A percentile compares a stretch with the other conserved stretches of the same genome.
These are phyloP conservation scores for Tylopilus sp. DNA, from an alignment of 1,284 basidiomycete species.

Conservation along the genomic window DNA sequence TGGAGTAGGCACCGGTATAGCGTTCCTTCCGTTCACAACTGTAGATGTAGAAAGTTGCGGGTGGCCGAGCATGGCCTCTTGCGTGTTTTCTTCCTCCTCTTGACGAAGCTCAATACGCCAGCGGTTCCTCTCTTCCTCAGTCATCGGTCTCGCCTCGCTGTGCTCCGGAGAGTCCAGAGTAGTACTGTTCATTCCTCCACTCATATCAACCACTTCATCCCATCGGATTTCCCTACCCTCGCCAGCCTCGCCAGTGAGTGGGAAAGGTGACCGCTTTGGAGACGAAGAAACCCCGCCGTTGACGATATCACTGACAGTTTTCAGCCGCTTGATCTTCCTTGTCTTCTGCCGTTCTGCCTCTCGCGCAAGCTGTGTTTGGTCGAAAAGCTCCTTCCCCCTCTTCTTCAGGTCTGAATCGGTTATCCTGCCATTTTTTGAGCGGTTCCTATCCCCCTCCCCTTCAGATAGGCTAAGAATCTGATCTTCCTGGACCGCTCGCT, in stretches of 20 bases:
- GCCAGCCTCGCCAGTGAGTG: not conserved
- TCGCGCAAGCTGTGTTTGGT: slow-evolving; percentile 23
- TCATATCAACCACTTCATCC: slow-evolving; percentile 35
- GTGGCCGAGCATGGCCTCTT: slow-evolving; percentile 36
- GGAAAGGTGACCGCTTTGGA: not conserved
- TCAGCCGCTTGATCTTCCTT: slow-evolving; percentile 26
- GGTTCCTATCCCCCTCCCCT: slow-evolving; percentile 1
- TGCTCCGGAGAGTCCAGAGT: slow-evolving; percentile 41
- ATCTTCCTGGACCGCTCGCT: slow-evolving; percentile 19
- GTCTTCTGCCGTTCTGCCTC: slow-evolving; percentile 21
- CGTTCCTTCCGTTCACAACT: not conserved
- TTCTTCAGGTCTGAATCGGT: slow-evolving; percentile 37
- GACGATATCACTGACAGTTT: slow-evolving; percentile 25
- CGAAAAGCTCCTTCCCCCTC: slow-evolving; percentile 35
- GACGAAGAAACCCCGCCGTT: slow-evolving; percentile 11
- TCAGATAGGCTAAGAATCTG: slow-evolving; percentile 21
- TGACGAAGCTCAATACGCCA: slow-evolving; percentile 38
- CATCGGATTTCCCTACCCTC: not conserved
- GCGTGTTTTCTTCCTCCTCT: slow-evolving; percentile 45
- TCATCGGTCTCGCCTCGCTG: slow-evolving; percentile 16
- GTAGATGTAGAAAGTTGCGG: not conserved
- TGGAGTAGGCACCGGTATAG: slow-evolving; percentile 10
- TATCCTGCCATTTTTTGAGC: not conserved
- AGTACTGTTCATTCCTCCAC: slow-evolving; percentile 36
- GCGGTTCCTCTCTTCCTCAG: slow-evolving; percentile 19